These are phyloP conservation scores for Moelleriella libera DNA, from an alignment of 2,329 filamentous ascomycete genomes.

Conservation along the genomic window DNA sequence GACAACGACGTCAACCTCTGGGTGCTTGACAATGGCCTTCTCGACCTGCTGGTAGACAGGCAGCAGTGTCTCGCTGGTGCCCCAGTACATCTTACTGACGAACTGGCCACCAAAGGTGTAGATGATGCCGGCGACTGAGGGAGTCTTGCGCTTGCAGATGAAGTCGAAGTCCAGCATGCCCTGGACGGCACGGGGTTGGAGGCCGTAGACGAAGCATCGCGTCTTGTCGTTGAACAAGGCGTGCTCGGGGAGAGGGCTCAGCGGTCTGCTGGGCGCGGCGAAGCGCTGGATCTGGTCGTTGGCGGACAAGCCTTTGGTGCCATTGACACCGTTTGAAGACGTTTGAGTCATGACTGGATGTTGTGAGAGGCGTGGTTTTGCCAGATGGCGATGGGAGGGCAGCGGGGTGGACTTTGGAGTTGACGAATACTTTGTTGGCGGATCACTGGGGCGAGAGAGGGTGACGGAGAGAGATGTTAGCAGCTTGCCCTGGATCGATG, in stretches of 20 bases:
- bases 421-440: no score
- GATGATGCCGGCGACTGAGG: conserved; percentile 97
- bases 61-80: conserved; percentile 95
- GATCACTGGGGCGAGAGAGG: no score
- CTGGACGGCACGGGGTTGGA: conserved; percentile 87
- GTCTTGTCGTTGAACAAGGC: conserved; percentile 99
- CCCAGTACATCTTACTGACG: conserved; percentile 99
- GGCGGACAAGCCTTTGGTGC: conserved; percentile 49
- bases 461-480: no score
- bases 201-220: conserved; percentile 98
- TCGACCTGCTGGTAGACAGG: conserved; percentile 92
- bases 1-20: conserved; percentile 92
- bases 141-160: conserved; percentile 97
- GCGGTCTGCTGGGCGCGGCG: conserved; percentile 75
- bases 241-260: conserved; percentile 78
- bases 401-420: not conserved
- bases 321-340: conserved; percentile 33
- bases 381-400: not conserved
- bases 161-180: conserved; percentile 99
- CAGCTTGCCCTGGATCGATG: no score
- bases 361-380: conserved; percentile 1
- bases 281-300: conserved; percentile 99
- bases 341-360: conserved; percentile 33
- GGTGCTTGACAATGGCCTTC: conserved; percentile 93
- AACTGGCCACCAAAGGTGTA: conserved; percentile 99